Base-by-base conservation (phyloP, 2,329 filamentous ascomycete species). In the Phaeosphaeriaceae sp. region DNA sequence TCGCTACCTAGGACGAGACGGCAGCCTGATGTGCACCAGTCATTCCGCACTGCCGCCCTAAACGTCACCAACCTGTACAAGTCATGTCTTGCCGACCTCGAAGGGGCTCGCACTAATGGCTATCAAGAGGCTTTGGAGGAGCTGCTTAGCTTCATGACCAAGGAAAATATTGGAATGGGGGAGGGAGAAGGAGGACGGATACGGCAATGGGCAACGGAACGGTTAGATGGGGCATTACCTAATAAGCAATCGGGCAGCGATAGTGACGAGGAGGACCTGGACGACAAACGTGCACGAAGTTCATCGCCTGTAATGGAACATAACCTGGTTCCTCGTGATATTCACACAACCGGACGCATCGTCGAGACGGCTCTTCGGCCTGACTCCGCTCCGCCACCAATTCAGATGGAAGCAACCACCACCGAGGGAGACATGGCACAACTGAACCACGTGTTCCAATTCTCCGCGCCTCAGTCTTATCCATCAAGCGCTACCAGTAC, bases 51-150 rank as follows among this genome's bases (percentile, higher is more conserved):
- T 13, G 94, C 94, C 28, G 94, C 94, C 16, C 81, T 97, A 28
- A 96, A 92, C 5, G 92, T 97, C 46, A 97, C 94, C 39, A 96
- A 95, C 67, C 86, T 99, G 12, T 97, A 97, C 79, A 97, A 96
- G 76, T 92, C 87, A 32, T 93, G 93, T 3, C 88, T 90, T 11
- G 81, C 86, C 26, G 89, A 90, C 40, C 87, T 94, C 70, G 81
- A 87, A 41, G 87, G 87, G 64, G 86, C 91, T 38, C 86, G 90
- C 41, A 77, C 84, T 42, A 87, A 92, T 32, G 94, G 94, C 20
- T 97, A 97, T 64, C 92, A 97, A 72, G 92, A 97, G 68, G 95
- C 92, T 30, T 79, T 99, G 30, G 91, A 97, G 57, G 93, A 97
- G 60, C 79, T 99, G 4, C 77, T 97, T n/a, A 76, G 81, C 13